Evolutionary conservation across 805 yeast species (phyloP).

Genomic region (Candida maris): DNA sequence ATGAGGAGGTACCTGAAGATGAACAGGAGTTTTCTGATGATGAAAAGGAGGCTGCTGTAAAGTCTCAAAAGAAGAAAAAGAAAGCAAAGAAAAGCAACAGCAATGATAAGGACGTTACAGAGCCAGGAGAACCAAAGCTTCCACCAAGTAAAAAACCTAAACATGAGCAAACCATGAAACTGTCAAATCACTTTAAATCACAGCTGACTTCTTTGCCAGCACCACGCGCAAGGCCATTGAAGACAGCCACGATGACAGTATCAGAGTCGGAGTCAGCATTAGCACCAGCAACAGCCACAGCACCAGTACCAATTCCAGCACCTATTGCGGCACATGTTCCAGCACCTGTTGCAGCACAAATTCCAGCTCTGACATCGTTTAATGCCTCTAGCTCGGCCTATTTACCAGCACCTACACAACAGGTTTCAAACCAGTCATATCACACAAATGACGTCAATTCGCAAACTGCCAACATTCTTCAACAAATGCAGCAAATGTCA

Average conservation of each 20-base stretch:
- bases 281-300: slow-evolving; percentile 10
- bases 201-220: slow-evolving; percentile 22
- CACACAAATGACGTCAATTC: slow-evolving; percentile 2
- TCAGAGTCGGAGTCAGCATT: no score
- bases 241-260: slow-evolving; percentile 12
- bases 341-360: slow-evolving; percentile 2
- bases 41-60: slow-evolving; percentile 75
- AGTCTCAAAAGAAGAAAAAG: slow-evolving; percentile 58
- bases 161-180: slow-evolving; percentile 1
- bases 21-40: slow-evolving; percentile 97
- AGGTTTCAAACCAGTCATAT: background rate
- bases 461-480: slow-evolving; percentile 4
- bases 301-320: slow-evolving; percentile 17
- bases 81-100: slow-evolving; percentile 39
- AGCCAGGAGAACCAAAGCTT: background rate
- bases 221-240: background rate
- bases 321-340: slow-evolving; percentile 8
- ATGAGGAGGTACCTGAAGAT: slow-evolving; percentile 88
- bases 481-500: slow-evolving; percentile 10
- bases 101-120: slow-evolving; percentile 17
- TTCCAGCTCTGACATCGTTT: no score
- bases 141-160: slow-evolving; percentile 9
- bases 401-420: slow-evolving; percentile 5
- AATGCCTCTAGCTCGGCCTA: no score
- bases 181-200: slow-evolving; percentile 21